Evolutionary conservation across 306 rosid species (phyloP).

Genomic region (Ochetophila trinervis): DNA sequence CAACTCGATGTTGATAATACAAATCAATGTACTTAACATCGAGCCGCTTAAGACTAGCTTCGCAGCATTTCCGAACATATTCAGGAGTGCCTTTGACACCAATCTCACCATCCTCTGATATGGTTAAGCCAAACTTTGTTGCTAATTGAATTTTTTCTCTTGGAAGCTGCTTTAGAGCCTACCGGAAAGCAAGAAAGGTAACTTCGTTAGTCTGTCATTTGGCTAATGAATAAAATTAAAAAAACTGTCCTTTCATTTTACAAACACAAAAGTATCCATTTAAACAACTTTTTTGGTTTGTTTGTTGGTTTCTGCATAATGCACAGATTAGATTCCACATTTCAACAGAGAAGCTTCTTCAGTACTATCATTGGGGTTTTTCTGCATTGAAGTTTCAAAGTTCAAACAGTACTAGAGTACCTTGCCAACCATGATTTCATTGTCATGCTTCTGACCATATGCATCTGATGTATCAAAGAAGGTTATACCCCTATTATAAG

Average conservation of each 20-base stretch:
- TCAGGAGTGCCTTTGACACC: constrained; percentile 70
- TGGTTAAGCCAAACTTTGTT: constrained; percentile 71
- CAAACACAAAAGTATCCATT: too few species aligned
- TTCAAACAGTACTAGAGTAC: constrained; percentile 18
- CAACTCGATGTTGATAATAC: constrained; percentile 76
- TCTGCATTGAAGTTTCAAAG: too few species aligned
- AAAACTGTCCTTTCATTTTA: neutral
- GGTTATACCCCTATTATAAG: constrained; percentile 58
- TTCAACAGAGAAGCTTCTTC: too few species aligned
- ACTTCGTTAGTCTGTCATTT: neutral
- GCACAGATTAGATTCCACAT: too few species aligned
- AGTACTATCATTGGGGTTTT: too few species aligned
- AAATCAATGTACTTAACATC: constrained; percentile 75
- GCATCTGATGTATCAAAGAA: constrained; percentile 67
- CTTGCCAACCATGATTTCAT: constrained; percentile 72
- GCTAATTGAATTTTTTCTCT: constrained; percentile 73
- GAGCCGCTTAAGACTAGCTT: constrained; percentile 73
- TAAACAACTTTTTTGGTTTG: too few species aligned
- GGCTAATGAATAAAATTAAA: neutral
- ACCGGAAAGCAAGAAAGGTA: neutral
- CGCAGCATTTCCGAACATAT: constrained; percentile 73
- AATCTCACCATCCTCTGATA: constrained; percentile 17
- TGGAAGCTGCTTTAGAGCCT: constrained; percentile 69
- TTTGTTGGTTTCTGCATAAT: too few species aligned
- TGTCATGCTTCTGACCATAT: constrained; percentile 49